These are phyloP conservation scores for Brassica rapa DNA, from an alignment of 345 rosid species.

Conservation along the genomic window DNA sequence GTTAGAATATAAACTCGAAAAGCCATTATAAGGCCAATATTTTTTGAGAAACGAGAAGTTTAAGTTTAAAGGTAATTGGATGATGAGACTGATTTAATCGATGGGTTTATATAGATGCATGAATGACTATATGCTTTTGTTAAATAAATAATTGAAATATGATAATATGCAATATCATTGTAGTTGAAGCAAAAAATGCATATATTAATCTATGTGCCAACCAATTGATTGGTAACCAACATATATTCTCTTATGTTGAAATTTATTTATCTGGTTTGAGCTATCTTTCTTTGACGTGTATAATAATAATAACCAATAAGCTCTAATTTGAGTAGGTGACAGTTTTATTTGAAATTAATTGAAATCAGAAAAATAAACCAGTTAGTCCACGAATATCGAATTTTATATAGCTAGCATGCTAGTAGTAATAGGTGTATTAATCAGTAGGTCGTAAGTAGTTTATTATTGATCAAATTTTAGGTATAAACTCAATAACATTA, in stretches of 20 bases:
- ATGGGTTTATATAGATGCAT: constrained; percentile 36
- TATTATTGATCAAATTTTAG: neutral
- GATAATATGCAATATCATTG: constrained; percentile 3
- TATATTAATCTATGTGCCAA: constrained; percentile 11
- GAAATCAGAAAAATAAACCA: neutral
- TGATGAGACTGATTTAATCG: constrained; percentile 23
- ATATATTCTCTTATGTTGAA: constrained; percentile 17
- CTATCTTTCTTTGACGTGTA: constrained; percentile 16
- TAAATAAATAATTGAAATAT: neutral
- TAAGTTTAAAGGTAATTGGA: constrained; percentile 18
- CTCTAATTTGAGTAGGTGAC: neutral
- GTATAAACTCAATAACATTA: neutral
- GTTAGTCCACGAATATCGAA: neutral
- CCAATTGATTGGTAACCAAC: constrained; percentile 25
- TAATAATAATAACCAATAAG: neutral
- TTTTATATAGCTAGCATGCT: neutral
- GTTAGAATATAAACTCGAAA: constrained; percentile 29
- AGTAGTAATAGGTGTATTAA: neutral
- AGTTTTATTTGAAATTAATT: neutral
- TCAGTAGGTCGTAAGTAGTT: neutral
- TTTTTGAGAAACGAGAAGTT: constrained; percentile 19
- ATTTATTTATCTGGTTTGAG: neutral
- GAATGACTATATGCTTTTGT: neutral
- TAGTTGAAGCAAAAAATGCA: neutral
- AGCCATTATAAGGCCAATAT: constrained; percentile 46